Conservation (phyloP, 805 yeast species). For the Isabelozyma pseudorhagii region DNA sequence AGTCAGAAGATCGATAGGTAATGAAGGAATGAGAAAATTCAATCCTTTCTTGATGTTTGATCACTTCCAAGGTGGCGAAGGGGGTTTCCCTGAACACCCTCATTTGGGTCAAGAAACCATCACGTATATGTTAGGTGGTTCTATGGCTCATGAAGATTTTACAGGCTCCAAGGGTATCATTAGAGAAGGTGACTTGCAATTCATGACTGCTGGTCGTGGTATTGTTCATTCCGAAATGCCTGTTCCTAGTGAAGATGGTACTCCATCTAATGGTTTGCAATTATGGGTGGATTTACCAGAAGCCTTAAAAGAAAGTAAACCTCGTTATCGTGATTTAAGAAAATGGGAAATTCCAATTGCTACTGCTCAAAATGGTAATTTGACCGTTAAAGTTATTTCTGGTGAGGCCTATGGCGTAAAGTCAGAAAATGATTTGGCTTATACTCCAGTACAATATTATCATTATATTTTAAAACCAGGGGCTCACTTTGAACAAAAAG, state of each 20-base stretch:
- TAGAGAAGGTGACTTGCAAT: constrained; percentile 81
- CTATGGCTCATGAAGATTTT: constrained; percentile 57
- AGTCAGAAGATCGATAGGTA: constrained; percentile 80
- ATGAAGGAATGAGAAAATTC: constrained; percentile 63
- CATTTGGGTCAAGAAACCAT: constrained; percentile 40
- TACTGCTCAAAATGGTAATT: constrained; percentile 58
- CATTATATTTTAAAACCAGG: constrained; percentile 64
- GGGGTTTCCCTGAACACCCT: constrained; percentile 52
- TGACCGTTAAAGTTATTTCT: constrained; percentile 67
- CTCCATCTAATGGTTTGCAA: constrained; percentile 64
- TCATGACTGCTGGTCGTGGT: constrained; percentile 92
- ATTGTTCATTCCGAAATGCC: constrained; percentile 89
- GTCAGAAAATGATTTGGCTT: constrained; percentile 70
- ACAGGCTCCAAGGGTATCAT: constrained; percentile 80
- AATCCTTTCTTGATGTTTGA: constrained; percentile 81
- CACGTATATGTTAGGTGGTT: constrained; percentile 30
- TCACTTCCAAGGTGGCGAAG: constrained; percentile 67
- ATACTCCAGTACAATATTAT: constrained; percentile 76
- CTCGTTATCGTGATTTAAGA: constrained; percentile 76
- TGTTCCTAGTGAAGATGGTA: constrained; percentile 49
- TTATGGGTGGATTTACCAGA: constrained; percentile 85
- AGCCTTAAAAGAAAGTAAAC: constrained; percentile 57
- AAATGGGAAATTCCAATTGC: constrained; percentile 69
- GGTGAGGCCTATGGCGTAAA: constrained; percentile 77
- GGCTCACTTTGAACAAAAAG: constrained; percentile 56